These are phyloP conservation scores for Dendrobium chrysotoxum DNA, from an alignment of 106 monocot genomes.

Conservation along the genomic window DNA sequence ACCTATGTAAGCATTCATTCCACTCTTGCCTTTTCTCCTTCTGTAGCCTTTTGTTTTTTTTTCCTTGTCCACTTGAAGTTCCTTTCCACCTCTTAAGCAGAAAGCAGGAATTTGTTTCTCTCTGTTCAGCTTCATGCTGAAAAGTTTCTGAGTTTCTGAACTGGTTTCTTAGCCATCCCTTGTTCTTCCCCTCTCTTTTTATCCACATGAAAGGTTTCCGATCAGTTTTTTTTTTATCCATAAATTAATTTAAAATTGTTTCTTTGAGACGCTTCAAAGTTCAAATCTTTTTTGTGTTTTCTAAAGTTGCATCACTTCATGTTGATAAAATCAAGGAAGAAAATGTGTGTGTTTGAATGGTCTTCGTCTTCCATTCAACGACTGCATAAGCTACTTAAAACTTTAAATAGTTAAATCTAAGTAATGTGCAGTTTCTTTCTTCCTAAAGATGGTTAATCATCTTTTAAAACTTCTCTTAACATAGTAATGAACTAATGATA, in stretches of 20 bases:
- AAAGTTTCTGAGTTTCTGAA: neutral
- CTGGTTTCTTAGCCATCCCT: neutral
- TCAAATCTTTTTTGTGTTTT: neutral
- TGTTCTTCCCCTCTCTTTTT: neutral
- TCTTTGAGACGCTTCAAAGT: neutral
- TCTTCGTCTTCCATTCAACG: neutral
- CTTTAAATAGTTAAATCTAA: too few relatives aligned
- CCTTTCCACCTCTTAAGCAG: neutral
- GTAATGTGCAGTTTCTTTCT: too few relatives aligned
- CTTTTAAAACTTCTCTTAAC: neutral
- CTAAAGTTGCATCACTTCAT: neutral
- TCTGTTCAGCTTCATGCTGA: neutral
- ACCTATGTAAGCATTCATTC: slow-evolving; percentile 27
- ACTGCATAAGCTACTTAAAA: neutral
- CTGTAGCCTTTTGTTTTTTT: neutral
- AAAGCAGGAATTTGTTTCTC: neutral
- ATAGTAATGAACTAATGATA: neutral
- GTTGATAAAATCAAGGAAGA: neutral
- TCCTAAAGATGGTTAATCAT: too few relatives aligned
- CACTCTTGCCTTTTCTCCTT: neutral
- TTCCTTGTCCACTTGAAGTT: neutral
- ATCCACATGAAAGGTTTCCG: too few relatives aligned
- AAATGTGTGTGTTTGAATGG: neutral
- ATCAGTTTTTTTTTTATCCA: neutral
- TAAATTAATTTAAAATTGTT: neutral